Evolutionary conservation across 73 alveolate species (phyloP).

Genomic region (Tetrahymena thermophila): DNA sequence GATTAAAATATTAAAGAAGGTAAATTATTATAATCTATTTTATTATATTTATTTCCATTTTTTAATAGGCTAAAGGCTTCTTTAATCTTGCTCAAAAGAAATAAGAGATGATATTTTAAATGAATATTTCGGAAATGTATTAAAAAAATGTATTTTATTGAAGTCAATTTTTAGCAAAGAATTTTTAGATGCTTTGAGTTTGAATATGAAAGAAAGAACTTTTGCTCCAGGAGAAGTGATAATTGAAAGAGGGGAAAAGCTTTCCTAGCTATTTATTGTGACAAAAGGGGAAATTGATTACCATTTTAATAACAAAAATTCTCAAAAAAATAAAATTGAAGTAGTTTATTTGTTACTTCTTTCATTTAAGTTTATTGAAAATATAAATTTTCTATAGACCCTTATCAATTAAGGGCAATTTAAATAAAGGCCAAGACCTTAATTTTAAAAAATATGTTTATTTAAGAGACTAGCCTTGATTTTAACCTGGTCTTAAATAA

Average conservation of each 20-base stretch:
- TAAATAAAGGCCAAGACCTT: too few species aligned
- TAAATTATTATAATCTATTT: not conserved
- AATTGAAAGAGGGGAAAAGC: not conserved
- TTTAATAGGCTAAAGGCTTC: not conserved
- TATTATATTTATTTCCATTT: not conserved
- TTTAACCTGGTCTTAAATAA: too few species aligned
- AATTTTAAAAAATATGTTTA: too few species aligned
- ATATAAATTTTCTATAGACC: too few species aligned
- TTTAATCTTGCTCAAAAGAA: not conserved
- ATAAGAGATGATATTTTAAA: not conserved
- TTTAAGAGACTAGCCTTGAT: too few species aligned
- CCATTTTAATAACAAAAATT: not conserved
- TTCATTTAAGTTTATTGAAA: not conserved
- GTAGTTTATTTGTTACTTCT: not conserved
- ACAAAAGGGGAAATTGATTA: not conserved
- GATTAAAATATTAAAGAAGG: not conserved
- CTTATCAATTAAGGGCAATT: too few species aligned
- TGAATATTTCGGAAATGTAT: not conserved
- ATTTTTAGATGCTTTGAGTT: not conserved
- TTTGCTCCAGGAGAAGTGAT: not conserved
- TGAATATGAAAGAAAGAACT: not conserved
- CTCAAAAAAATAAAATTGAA: not conserved
- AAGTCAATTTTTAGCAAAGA: not conserved
- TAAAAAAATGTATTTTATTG: not conserved
- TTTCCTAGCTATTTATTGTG: not conserved